A percentile compares a stretch with the other conserved stretches of the same genome.
Conservation (phyloP, 1,284 basidiomycete genomes). For the Marasmius fiardii region DNA sequence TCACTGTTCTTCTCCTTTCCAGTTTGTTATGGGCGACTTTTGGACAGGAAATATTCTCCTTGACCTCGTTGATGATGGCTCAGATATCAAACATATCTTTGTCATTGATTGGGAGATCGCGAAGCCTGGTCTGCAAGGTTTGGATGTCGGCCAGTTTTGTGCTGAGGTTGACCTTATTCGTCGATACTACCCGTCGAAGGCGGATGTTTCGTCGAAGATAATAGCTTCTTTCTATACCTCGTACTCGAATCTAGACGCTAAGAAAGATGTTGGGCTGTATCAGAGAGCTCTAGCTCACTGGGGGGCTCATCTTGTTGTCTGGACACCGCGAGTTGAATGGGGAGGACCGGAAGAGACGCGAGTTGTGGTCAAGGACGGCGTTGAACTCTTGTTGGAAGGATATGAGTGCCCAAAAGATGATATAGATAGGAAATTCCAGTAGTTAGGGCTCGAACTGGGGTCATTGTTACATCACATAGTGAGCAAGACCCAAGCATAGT, state of each 20-base stretch:
- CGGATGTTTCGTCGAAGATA: slow-evolving; percentile 28
- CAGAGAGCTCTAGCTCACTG: slow-evolving; percentile 36
- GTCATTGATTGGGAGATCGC: slow-evolving; percentile 61
- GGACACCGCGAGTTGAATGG: slow-evolving; percentile 44
- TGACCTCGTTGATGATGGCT: slow-evolving; percentile 21
- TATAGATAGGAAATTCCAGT: slow-evolving; percentile 26
- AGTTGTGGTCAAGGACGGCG: slow-evolving; percentile 44
- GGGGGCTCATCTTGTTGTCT: slow-evolving; percentile 47
- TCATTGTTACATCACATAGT: no score
- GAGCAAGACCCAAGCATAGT: no score
- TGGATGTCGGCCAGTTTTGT: slow-evolving; percentile 58
- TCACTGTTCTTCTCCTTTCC: slow-evolving; percentile 19
- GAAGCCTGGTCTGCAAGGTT: slow-evolving; percentile 45
- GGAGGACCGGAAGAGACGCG: slow-evolving; percentile 40
- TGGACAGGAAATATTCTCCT: slow-evolving; percentile 65
- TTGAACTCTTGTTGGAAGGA: slow-evolving; percentile 37
- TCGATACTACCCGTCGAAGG: slow-evolving; percentile 38
- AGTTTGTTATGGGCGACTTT: slow-evolving; percentile 58
- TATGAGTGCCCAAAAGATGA: slow-evolving; percentile 25
- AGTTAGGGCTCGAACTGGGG: no score
- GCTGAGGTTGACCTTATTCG: slow-evolving; percentile 51
- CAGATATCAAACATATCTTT: slow-evolving; percentile 33
- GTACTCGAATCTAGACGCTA: slow-evolving; percentile 27
- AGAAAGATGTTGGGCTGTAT: slow-evolving; percentile 18
- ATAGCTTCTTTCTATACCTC: slow-evolving; percentile 39